These are phyloP conservation scores for Plasmopara halstedii DNA, from an alignment of 352 stramenopile genomes.

Conservation along the genomic window DNA sequence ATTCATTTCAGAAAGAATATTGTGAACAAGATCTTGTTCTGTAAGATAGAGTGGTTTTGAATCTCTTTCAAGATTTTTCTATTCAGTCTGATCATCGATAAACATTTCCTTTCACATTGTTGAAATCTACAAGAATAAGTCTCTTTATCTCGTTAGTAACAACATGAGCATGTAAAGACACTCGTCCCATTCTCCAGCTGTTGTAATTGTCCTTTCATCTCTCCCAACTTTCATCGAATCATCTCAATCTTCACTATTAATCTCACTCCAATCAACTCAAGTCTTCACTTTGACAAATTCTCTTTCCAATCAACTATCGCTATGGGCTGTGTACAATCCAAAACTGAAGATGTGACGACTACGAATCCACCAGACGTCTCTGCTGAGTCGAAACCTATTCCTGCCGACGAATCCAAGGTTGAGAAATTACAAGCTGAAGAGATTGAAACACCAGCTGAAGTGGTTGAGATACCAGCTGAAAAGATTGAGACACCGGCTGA, in stretches of 20 bases:
- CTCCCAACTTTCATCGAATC: constrained; percentile 3
- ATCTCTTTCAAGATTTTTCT: no score
- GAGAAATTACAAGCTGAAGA: constrained; percentile 7
- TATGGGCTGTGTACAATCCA: constrained; percentile 77
- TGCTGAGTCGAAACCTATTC: constrained; percentile 8
- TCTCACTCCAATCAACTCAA: constrained; percentile 23
- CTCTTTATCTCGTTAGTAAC: no score
- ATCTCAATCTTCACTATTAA: constrained; percentile 20
- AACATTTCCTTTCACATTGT: no score
- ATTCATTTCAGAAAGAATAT: no score
- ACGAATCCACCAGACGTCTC: constrained; percentile 9
- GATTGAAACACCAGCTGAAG: not conserved
- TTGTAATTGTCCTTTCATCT: not conserved
- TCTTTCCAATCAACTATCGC: constrained; percentile 24
- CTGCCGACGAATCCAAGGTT: not conserved
- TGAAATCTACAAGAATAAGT: no score
- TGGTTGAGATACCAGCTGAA: not conserved
- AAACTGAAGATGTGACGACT: constrained; percentile 31
- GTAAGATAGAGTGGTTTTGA: no score
- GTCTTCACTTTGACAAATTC: constrained; percentile 8
- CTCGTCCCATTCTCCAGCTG: constrained; percentile 12
- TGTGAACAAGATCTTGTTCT: no score
- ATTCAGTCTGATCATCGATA: no score
- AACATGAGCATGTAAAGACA: constrained; percentile 6
- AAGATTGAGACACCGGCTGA: constrained; percentile 8